Base-by-base conservation (phyloP, 257 asterid species). In the Solanum sitiens region DNA sequence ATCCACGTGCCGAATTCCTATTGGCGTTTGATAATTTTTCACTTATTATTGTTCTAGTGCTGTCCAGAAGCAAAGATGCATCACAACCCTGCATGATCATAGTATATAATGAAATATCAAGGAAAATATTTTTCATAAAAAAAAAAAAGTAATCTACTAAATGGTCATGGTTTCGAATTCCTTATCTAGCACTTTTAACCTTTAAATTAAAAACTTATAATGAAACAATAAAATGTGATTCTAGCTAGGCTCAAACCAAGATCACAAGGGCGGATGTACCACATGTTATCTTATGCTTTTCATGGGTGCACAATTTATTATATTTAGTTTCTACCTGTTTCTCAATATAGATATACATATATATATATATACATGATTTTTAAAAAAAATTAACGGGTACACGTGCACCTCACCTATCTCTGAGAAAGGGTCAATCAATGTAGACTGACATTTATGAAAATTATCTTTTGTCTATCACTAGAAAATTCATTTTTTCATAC, bases 31-130 rank as follows among this genome's bases (percentile, higher is more conserved):
- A 90, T 42, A 85, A 39, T 88, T 93, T 93, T 39, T 92, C 95
- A 44, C 92, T 90, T 42, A 56, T 21, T 71, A 92, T 23, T 87
- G 71, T 70, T 53, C 86, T 86, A 5, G 53, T 82, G 83, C 88
- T 89, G 83, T 93, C 95, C 89, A 93, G 71, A 50, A 92, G 92
- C 27, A 93, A 18, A 2, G 95, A 93, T 77, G 94, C 94, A 86
- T 93, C 95, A 83, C 95, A 93, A 42, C 95, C 95, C 95, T 91
- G 67, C 86, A 86, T 65, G 68, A 88, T 37, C 88, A 76, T 40
- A 40, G 23, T 40, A 76, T 4, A 71, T 16, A 16, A 70, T 30
- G n/a, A 70, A 70, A 14, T 70, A 8, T 7, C 1, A 68, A 14
- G n/a, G 4, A 70, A 70, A 71, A 33, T 32, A 33, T 32, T 71